Percentiles rank a stretch among this genome's conserved stretches.
phyloP scores from a whole-genome alignment of 2,329 filamentous ascomycete species.

The Beauveria sp. region DNA sequence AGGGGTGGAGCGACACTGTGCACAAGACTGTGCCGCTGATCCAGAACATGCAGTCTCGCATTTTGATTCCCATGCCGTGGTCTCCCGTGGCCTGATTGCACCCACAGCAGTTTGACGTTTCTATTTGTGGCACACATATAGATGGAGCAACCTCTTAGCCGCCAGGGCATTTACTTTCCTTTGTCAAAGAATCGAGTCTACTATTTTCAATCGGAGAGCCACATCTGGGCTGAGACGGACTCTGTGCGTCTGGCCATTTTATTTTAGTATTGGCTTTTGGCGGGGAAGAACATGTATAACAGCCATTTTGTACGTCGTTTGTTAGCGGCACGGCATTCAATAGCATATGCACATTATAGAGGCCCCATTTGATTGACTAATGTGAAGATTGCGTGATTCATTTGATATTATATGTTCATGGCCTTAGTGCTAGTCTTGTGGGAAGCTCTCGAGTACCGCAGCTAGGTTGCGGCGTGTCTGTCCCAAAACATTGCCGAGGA shows the following conservation, averaged over 20 bases:
- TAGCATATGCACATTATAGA: conserved; percentile 4
- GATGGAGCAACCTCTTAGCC: conserved; percentile 5
- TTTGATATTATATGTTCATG: not conserved
- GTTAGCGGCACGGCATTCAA: conserved; percentile 3
- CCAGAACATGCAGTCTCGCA: conserved; percentile 89
- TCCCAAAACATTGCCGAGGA: conserved; percentile 64
- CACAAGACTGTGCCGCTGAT: conserved; percentile 98
- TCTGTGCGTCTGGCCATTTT: not conserved
- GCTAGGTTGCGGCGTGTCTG: conserved; percentile 64
- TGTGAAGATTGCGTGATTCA: not conserved
- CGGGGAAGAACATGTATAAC: conserved; percentile 6
- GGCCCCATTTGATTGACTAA: not conserved
- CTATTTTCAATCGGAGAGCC: not conserved
- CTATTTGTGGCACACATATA: conserved; percentile 6
- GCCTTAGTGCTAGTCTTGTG: conserved; percentile 20
- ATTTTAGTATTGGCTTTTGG: conserved; percentile 1
- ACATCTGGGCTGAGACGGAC: not conserved
- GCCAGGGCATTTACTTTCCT: conserved; percentile 1
- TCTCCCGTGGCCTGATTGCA: conserved; percentile 68
- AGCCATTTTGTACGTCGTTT: conserved; percentile 5
- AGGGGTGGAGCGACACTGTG: conserved; percentile 95
- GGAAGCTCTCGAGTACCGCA: conserved; percentile 64
- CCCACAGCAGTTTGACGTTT: not conserved
- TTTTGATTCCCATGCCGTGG: conserved; percentile 93
- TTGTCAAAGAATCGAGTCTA: conserved; percentile 4